Evolutionary conservation across 495 filamentous ascomycete genomes (phyloP).

Genomic region (Talaromyces trachyspermus): DNA sequence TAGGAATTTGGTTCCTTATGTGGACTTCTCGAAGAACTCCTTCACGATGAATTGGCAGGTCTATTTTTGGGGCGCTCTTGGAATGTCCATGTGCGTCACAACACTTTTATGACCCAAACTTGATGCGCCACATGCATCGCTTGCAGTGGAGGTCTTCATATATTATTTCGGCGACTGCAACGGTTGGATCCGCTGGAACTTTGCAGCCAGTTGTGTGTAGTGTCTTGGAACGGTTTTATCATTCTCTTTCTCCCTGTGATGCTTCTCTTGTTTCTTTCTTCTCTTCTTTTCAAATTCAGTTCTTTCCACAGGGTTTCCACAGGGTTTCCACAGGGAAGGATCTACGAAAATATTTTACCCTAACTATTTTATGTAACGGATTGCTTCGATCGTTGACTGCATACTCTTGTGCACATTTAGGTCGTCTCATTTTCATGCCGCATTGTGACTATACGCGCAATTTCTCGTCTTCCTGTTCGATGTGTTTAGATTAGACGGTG

Average conservation of each 20-base stretch:
- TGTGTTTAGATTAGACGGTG: slow-evolving; percentile 4
- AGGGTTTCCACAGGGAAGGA: too few species aligned
- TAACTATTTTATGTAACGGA: slow-evolving; percentile 4
- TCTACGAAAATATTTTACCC: slow-evolving; percentile 14
- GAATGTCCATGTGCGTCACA: too few species aligned
- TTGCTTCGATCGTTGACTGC: not conserved
- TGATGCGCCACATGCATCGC: not conserved
- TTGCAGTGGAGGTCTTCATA: not conserved
- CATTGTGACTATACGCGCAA: not conserved
- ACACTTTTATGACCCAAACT: too few species aligned
- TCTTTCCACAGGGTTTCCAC: too few species aligned
- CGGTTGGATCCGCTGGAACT: slow-evolving; percentile 12
- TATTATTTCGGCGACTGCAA: slow-evolving; percentile 7
- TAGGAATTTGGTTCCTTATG: too few species aligned
- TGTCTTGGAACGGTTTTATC: slow-evolving; percentile 14
- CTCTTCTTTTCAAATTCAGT: slow-evolving; percentile 10
- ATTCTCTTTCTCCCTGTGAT: slow-evolving; percentile 11
- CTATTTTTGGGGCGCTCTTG: too few species aligned
- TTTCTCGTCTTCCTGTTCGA: not conserved
- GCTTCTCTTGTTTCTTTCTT: slow-evolving; percentile 12
- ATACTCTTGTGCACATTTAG: not conserved
- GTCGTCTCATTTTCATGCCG: slow-evolving; percentile 4
- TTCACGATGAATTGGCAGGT: too few species aligned
- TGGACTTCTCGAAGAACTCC: too few species aligned
- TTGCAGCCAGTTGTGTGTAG: slow-evolving; percentile 11